Evolutionary conservation across 1,139 yeast species (phyloP).

Genomic region (Citeromyces hawaiiensis): DNA sequence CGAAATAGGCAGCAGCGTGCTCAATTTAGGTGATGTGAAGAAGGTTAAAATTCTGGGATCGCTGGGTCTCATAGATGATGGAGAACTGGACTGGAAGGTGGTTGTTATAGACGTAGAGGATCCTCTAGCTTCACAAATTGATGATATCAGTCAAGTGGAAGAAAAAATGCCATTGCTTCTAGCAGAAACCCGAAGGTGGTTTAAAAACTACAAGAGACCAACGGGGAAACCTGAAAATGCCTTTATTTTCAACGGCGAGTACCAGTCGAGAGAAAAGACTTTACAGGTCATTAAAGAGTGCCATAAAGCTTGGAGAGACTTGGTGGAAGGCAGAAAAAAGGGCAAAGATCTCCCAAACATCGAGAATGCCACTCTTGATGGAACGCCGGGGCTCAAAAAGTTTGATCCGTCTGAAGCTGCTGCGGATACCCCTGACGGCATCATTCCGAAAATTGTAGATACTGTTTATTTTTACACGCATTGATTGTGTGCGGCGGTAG

Average conservation of each 20-base stretch:
- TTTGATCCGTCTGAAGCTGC: slow-evolving; percentile 8
- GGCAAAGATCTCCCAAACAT: slow-evolving; percentile 18
- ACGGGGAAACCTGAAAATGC: slow-evolving; percentile 83
- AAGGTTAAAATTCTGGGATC: slow-evolving; percentile 87
- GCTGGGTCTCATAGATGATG: slow-evolving; percentile 90
- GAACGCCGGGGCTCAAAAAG: slow-evolving; percentile 17
- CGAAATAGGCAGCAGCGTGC: slow-evolving; percentile 69
- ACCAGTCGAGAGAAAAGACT: slow-evolving; percentile 59
- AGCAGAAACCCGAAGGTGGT: slow-evolving; percentile 83
- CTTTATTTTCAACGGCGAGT: slow-evolving; percentile 78
- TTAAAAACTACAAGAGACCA: slow-evolving; percentile 89
- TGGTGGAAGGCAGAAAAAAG: slow-evolving; percentile 40
- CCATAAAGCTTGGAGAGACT: slow-evolving; percentile 62
- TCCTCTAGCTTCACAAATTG: slow-evolving; percentile 61
- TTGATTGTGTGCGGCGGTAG: no score
- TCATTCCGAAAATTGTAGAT: slow-evolving; percentile 1
- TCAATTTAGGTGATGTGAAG: slow-evolving; percentile 63
- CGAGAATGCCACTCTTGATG: slow-evolving; percentile 21
- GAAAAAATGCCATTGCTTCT: slow-evolving; percentile 73
- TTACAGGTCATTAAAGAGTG: slow-evolving; percentile 62
- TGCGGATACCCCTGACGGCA: background rate
- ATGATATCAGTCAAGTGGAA: slow-evolving; percentile 77
- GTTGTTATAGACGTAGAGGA: slow-evolving; percentile 76
- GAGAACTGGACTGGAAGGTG: slow-evolving; percentile 96
- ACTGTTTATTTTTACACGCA: background rate